A percentile compares a stretch with the other conserved stretches of the same genome.
Evolutionary conservation across 345 rosid genomes (phyloP).

Genomic region (Acer yangbiense): DNA sequence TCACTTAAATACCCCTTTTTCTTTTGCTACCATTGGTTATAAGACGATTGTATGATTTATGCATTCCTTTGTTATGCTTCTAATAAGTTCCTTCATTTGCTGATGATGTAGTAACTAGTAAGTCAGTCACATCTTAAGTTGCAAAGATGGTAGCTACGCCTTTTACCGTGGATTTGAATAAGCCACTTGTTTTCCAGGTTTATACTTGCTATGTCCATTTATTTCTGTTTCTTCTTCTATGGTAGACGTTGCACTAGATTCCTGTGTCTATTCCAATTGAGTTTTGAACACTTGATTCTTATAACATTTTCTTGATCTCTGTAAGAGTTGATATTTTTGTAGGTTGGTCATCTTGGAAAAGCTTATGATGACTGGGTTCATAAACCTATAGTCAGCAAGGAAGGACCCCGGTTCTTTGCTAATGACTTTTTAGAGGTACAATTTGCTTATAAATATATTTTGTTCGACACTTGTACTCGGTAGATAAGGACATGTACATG

Average conservation of each 20-base stretch:
- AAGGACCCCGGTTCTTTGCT: conserved; percentile 70
- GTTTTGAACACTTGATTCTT: conserved; percentile 1
- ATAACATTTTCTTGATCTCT: neutral
- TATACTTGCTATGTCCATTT: neutral
- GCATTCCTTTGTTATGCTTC: neutral
- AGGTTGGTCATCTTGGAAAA: conserved; percentile 88
- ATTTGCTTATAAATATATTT: too few relatives aligned
- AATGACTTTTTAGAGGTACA: conserved; percentile 65
- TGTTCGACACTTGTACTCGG: neutral
- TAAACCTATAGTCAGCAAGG: conserved; percentile 69
- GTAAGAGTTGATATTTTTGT: neutral
- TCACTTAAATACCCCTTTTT: neutral
- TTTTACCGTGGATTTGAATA: conserved; percentile 51
- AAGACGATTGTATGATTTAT: neutral
- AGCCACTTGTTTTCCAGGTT: conserved; percentile 59
- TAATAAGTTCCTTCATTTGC: neutral
- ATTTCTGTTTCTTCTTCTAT: neutral
- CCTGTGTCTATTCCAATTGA: neutral
- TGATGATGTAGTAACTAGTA: neutral
- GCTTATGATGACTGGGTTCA: conserved; percentile 82
- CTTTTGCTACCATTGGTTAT: neutral
- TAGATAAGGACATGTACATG: neutral
- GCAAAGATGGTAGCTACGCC: conserved; percentile 45
- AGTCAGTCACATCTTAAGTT: conserved; percentile 7
- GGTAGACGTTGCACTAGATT: neutral